These are phyloP conservation scores for Lactifluus hygrophoroides DNA, from an alignment of 768 basidiomycete genomes.

Conservation along the genomic window DNA sequence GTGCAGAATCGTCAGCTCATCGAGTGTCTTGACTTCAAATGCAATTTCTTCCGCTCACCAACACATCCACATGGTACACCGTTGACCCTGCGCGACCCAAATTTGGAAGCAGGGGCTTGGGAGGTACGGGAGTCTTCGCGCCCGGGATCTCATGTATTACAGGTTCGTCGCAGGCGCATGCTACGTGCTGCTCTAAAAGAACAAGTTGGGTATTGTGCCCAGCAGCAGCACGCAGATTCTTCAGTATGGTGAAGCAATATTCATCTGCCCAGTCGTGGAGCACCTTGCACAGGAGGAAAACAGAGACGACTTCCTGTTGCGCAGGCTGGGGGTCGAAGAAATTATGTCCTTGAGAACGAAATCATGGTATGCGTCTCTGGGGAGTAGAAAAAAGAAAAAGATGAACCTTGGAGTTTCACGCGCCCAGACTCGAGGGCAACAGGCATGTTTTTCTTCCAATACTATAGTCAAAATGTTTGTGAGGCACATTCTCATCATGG, in stretches of 20 bases:
- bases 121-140: conserved; percentile 10
- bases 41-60: conserved; percentile 7
- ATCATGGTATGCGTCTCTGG: background rate
- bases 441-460: conserved; percentile 1
- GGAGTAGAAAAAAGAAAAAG: background rate
- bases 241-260: conserved; percentile 15
- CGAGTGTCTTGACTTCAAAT: no score
- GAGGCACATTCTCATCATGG: background rate
- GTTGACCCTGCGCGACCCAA: conserved; percentile 17
- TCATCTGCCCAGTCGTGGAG: conserved; percentile 26
- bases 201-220: conserved; percentile 23
- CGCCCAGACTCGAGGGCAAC: background rate
- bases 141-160: conserved; percentile 15
- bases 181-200: conserved; percentile 23
- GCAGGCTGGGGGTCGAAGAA: conserved; percentile 1
- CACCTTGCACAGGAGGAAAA: background rate
- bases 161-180: conserved; percentile 22
- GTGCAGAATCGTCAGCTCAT: no score
- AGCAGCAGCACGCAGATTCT: conserved; percentile 10
- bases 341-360: background rate
- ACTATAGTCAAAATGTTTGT: background rate
- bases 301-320: background rate
- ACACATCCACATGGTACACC: conserved; percentile 18
- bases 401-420: background rate
- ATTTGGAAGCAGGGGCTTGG: conserved; percentile 23